These are phyloP conservation scores for Davidsoniella eucalypti DNA, from an alignment of 2,329 filamentous ascomycete genomes.

Conservation along the genomic window DNA sequence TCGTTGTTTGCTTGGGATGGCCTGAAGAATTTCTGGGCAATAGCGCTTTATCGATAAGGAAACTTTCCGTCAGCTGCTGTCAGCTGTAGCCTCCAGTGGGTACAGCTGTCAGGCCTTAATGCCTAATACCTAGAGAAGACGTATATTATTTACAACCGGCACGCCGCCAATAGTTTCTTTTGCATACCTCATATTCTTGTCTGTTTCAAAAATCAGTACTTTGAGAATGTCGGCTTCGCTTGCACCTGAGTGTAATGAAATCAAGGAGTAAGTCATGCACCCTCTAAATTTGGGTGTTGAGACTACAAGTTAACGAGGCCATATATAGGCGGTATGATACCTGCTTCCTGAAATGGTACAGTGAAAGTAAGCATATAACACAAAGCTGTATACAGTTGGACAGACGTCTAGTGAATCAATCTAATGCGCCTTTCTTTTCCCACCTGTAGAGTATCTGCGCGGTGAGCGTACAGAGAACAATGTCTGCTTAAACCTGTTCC, in stretches of 20 bases:
- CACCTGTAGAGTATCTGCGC: slow-evolving; percentile 61
- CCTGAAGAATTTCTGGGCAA: slow-evolving; percentile 11
- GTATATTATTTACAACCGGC: background rate
- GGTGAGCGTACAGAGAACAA: slow-evolving; percentile 65
- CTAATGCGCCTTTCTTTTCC: slow-evolving; percentile 4
- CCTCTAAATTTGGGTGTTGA: background rate
- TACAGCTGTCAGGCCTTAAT: background rate
- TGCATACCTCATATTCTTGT: background rate
- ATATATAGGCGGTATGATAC: slow-evolving; percentile 72
- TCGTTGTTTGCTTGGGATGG: background rate
- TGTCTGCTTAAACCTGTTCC: slow-evolving; percentile 75
- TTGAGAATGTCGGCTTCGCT: slow-evolving; percentile 75
- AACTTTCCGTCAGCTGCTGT: background rate
- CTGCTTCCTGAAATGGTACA: slow-evolving; percentile 98
- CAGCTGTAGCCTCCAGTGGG: background rate
- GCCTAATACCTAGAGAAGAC: background rate
- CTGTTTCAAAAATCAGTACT: background rate
- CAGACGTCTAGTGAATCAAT: background rate
- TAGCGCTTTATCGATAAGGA: slow-evolving; percentile 11
- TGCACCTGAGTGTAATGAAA: slow-evolving; percentile 84
- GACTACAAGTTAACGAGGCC: background rate
- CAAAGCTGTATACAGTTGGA: background rate
- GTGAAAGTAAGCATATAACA: slow-evolving; percentile 56
- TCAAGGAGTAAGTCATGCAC: slow-evolving; percentile 60
- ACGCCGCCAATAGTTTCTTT: background rate